Base-by-base conservation (phyloP, 331 rosid genomes). In the Quercus lobata region DNA sequence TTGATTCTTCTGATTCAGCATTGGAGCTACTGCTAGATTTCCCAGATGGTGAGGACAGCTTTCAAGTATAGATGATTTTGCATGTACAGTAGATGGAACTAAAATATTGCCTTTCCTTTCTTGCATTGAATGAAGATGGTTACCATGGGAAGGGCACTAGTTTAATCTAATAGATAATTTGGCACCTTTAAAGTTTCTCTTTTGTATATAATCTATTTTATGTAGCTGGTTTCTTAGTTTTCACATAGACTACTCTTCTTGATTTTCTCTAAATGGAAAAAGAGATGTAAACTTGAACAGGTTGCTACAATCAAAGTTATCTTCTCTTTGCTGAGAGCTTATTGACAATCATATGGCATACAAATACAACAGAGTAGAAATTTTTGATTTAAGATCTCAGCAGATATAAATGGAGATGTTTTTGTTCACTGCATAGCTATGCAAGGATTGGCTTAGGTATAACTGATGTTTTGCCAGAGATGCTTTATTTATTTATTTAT, bases 1-100 rank as follows among this genome's bases (percentile, higher is more conserved):
- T 86, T 46, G 84, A 86, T 78, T 57, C 75, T 70, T 80, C 90
- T 74, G 89, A 88, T 75, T 74, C 87, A 27, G 84, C 85, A 61
- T 73, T 88, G 1, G 81, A 84, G 85, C 85, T 84, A 35, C 81
- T 86, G 21, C 78, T 86, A 76, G 85, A 82, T 72, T 68, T 88
- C 79, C 81, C 78, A 77, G 92, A 77, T 71, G 77, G 65, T 32
- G 77, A 73, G 56, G 89, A 69, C 41, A 37, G 80, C 84, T 71
- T 84, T 24, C 52, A 65, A 77, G 92, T 60, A 74, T 86, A 83
- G 32, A 63, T 76, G 21, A 71, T 54, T 79, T 76, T 69, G 30
- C 84, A 49, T 79, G 53, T 57, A 81, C 80, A 82, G 58, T 58
- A 71, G 73, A 76, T 79, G 69, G 55, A 81, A 79, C 66, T 79